phyloP scores from a whole-genome alignment of 805 yeast genomes.

The Zygoascus flipseniorum region DNA sequence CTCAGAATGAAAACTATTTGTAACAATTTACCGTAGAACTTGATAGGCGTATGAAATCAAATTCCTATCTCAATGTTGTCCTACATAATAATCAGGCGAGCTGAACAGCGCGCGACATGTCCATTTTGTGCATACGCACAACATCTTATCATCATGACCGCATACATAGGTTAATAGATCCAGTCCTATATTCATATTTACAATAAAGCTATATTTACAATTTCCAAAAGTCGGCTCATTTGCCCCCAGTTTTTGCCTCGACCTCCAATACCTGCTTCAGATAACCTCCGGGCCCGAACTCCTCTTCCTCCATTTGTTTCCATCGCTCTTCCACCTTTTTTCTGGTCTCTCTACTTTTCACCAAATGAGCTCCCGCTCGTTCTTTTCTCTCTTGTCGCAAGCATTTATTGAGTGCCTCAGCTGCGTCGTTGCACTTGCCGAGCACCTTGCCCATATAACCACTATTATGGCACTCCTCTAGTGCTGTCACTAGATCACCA shows the following conservation, averaged over 20 bases:
- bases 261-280: slow-evolving; percentile 25
- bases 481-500: slow-evolving; percentile 71
- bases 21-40: too few relatives aligned
- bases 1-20: too few relatives aligned
- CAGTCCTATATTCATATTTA: too few relatives aligned
- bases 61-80: too few relatives aligned
- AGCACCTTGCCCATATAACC: slow-evolving; percentile 60
- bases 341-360: slow-evolving; percentile 48
- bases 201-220: too few relatives aligned
- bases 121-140: too few relatives aligned
- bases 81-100: too few relatives aligned
- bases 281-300: slow-evolving; percentile 66
- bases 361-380: slow-evolving; percentile 40
- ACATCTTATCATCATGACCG: too few relatives aligned
- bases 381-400: slow-evolving; percentile 70
- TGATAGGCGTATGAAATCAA: too few relatives aligned
- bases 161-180: too few relatives aligned
- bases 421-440: slow-evolving; percentile 79
- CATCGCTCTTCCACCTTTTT: slow-evolving; percentile 47
- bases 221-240: background rate
- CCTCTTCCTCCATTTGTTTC: slow-evolving; percentile 63
- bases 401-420: slow-evolving; percentile 71
- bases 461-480: slow-evolving; percentile 74
- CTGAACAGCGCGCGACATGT: too few relatives aligned
- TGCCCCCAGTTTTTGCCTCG: background rate